Conservation (phyloP, 768 basidiomycete genomes). For the Chalciporus sphaerocephalus region DNA sequence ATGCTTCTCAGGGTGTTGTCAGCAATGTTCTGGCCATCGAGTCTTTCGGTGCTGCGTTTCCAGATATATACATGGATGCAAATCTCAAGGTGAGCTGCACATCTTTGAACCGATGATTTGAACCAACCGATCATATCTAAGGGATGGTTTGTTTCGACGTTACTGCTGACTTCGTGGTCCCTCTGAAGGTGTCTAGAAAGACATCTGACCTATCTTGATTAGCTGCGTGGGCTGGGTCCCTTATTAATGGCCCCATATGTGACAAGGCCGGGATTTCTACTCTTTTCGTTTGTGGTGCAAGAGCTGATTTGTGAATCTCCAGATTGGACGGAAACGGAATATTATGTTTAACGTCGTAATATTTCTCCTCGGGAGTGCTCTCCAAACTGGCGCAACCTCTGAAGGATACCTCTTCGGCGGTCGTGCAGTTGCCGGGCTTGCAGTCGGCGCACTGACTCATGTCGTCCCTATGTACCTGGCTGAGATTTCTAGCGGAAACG, state of each 20-base stretch:
- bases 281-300: background rate
- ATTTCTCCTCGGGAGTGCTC: constrained; percentile 29
- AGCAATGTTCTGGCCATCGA: constrained; percentile 32
- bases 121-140: constrained; percentile 5
- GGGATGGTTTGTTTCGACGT: constrained; percentile 32
- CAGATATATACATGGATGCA: constrained; percentile 27
- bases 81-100: constrained; percentile 20
- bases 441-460: constrained; percentile 21
- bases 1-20: constrained; percentile 26
- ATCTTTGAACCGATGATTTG: background rate
- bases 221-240: constrained; percentile 32
- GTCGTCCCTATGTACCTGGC: constrained; percentile 34
- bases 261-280: constrained; percentile 20
- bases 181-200: background rate
- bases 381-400: constrained; percentile 30
- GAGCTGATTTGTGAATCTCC: background rate
- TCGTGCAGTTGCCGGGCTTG: constrained; percentile 22
- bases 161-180: constrained; percentile 23
- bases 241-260: constrained; percentile 29
- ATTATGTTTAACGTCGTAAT: constrained; percentile 28
- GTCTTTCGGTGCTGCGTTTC: constrained; percentile 33
- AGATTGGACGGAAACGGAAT: constrained; percentile 28
- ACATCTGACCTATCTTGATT: constrained; percentile 7
- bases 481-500: constrained; percentile 37
- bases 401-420: constrained; percentile 25